Conservation (phyloP, 768 basidiomycete genomes). For the Suillus subluteus region DNA sequence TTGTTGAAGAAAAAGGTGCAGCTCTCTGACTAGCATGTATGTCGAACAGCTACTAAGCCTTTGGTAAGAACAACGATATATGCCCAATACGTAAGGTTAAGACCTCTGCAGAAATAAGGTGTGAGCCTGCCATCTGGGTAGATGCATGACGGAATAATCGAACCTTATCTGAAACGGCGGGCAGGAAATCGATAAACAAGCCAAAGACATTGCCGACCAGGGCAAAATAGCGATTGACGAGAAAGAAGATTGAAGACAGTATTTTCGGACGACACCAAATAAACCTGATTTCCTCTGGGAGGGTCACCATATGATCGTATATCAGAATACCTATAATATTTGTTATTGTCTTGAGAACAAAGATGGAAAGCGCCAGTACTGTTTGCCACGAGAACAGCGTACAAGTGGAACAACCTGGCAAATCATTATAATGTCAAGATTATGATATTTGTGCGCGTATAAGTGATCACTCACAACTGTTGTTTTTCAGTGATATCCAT, state of each 20-base stretch:
- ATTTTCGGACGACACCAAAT: constrained; percentile 49
- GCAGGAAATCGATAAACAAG: constrained; percentile 32
- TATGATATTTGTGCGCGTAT: not conserved
- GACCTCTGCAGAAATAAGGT: constrained; percentile 13
- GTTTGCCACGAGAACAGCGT: constrained; percentile 7
- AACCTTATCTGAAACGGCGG: not conserved
- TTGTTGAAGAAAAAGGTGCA: constrained; percentile 47
- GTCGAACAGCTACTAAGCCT: constrained; percentile 45
- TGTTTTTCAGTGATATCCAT: constrained; percentile 5
- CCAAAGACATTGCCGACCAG: constrained; percentile 43
- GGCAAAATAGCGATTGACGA: constrained; percentile 52
- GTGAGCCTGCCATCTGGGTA: not conserved
- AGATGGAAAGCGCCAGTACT: not conserved
- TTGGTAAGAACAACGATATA: not conserved
- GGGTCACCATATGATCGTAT: constrained; percentile 36
- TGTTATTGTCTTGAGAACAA: not conserved
- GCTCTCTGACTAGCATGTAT: constrained; percentile 44
- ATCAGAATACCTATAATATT: constrained; percentile 26
- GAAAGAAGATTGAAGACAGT: constrained; percentile 47
- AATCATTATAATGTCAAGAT: not conserved
- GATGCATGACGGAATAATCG: not conserved
- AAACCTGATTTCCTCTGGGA: constrained; percentile 41
- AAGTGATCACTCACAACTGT: not conserved
- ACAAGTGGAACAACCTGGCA: constrained; percentile 9
- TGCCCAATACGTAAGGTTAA: not conserved